A percentile compares a stretch with the other conserved stretches of the same genome.
Evolutionary conservation across 768 basidiomycete genomes (phyloP).

Genomic region (Psilocybe tampanensis): DNA sequence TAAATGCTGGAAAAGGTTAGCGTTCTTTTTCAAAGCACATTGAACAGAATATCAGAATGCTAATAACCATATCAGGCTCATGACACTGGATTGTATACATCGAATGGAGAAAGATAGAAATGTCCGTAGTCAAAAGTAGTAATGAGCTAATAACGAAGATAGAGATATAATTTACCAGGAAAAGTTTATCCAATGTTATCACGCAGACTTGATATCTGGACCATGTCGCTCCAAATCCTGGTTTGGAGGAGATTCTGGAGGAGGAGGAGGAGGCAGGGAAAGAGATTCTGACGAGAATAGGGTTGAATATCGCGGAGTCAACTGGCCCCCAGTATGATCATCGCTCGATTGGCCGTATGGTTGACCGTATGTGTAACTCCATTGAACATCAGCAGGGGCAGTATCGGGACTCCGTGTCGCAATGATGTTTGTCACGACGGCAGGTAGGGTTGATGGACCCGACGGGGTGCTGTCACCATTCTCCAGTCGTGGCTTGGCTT

Average conservation of each 20-base stretch:
- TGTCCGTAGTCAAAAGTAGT: slow-evolving; percentile 15
- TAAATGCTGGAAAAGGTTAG: not conserved
- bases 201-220: slow-evolving; percentile 23
- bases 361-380: slow-evolving; percentile 44
- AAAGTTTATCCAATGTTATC: slow-evolving; percentile 15
- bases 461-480: slow-evolving; percentile 17
- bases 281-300: slow-evolving; percentile 26
- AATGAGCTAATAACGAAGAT: slow-evolving; percentile 19
- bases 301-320: slow-evolving; percentile 32
- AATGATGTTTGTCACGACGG: slow-evolving; percentile 23
- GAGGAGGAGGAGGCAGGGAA: slow-evolving; percentile 21
- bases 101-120: slow-evolving; percentile 5
- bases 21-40: not conserved
- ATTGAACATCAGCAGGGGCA: slow-evolving; percentile 32
- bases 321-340: slow-evolving; percentile 20
- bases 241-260: slow-evolving; percentile 24
- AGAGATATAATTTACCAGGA: slow-evolving; percentile 23
- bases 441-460: slow-evolving; percentile 23
- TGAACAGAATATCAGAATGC: not conserved
- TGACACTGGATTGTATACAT: slow-evolving; percentile 1
- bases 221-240: slow-evolving; percentile 25
- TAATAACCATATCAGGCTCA: not conserved
- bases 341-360: slow-evolving; percentile 42
- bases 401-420: slow-evolving; percentile 27
- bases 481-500: slow-evolving; percentile 44